These are phyloP conservation scores for Ambrosia trifida DNA, from an alignment of 129 eudicot genomes.

Conservation along the genomic window DNA sequence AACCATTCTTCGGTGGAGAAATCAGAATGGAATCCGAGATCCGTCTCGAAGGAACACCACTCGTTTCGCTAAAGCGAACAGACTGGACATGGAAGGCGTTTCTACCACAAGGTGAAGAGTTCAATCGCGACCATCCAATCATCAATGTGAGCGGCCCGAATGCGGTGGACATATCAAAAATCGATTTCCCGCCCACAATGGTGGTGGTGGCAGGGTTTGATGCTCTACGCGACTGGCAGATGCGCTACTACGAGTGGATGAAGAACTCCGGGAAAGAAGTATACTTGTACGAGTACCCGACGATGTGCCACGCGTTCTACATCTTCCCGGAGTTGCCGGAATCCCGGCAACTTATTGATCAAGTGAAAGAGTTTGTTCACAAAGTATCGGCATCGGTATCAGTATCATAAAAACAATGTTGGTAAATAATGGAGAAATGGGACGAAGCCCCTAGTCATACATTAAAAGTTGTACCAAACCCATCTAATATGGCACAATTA, in stretches of 20 bases:
- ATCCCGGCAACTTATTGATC: neutral
- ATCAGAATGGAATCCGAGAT: neutral
- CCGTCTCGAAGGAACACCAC: neutral
- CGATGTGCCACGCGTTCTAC: slow-evolving; percentile 1
- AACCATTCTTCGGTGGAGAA: neutral
- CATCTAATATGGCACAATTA: neutral
- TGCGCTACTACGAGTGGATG: slow-evolving; percentile 2
- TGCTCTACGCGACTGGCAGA: neutral
- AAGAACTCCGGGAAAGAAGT: neutral
- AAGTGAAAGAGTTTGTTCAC: neutral
- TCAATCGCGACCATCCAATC: neutral
- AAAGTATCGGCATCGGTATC: neutral
- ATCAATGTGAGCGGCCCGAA: neutral
- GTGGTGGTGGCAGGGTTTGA: slow-evolving; percentile 1
- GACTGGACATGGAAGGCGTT: slow-evolving; percentile 12
- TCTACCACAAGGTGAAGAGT: slow-evolving; percentile 9
- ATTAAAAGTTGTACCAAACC: neutral
- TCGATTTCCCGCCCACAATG: neutral
- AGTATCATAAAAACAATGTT: neutral
- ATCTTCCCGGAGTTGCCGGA: slow-evolving; percentile 14
- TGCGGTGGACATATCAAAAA: neutral
- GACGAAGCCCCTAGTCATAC: neutral
- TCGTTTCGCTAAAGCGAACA: neutral
- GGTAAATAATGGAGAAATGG: neutral
- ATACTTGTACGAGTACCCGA: slow-evolving; percentile 12